These are phyloP conservation scores for Leptodontidium sp. DNA, from an alignment of 2,329 filamentous ascomycete species.

Conservation along the genomic window DNA sequence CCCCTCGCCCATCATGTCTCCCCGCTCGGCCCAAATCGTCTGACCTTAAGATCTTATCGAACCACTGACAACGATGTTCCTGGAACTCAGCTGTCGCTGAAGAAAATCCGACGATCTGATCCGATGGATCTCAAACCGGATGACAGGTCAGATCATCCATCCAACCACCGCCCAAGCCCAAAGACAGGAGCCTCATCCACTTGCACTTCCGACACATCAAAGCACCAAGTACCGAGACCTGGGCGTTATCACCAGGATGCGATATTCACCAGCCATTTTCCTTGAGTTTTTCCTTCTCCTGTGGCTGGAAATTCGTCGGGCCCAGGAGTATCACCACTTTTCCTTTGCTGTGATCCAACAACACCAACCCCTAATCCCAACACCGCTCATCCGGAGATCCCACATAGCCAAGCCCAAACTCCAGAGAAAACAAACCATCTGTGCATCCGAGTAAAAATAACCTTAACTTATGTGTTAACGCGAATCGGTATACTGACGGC, in stretches of 20 bases:
- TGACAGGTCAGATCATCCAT: constrained; percentile 15
- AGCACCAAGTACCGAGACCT: constrained; percentile 6
- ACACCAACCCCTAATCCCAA: constrained; percentile 3
- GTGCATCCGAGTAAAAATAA: neutral
- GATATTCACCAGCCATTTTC: constrained; percentile 1
- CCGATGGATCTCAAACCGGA: neutral
- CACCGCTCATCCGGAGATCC: constrained; percentile 1
- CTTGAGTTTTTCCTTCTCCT: too few relatives aligned
- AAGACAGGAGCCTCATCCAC: constrained; percentile 14
- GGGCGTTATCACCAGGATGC: constrained; percentile 11
- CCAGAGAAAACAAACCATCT: neutral
- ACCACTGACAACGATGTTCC: neutral
- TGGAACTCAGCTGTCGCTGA: neutral
- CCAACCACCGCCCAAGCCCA: neutral
- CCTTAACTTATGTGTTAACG: neutral
- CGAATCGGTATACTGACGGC: neutral
- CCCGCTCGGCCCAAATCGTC: constrained; percentile 20
- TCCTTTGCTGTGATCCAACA: constrained; percentile 5
- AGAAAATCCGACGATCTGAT: constrained; percentile 11
- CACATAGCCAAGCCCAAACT: constrained; percentile 6
- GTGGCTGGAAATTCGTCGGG: neutral
- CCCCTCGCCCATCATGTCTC: neutral
- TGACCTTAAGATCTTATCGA: constrained; percentile 5
- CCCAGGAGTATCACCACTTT: neutral
- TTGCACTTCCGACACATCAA: neutral